Conservation (phyloP, 2,329 filamentous ascomycete genomes). For the Fusarium vanettenii region DNA sequence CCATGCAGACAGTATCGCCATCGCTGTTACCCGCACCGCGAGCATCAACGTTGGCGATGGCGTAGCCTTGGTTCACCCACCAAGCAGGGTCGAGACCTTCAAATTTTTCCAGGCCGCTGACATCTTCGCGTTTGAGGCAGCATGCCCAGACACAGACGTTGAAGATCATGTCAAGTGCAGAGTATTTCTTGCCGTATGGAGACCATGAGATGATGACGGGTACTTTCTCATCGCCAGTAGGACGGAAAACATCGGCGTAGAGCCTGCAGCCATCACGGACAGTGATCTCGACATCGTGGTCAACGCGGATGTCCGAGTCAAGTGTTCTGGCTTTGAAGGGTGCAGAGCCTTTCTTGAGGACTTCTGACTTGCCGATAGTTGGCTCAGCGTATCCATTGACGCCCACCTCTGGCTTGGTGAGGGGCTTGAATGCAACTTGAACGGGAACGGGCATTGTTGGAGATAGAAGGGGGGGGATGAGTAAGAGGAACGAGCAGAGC, state of each 20-base stretch:
- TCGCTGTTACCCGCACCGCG: slow-evolving; percentile 6
- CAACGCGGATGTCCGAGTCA: slow-evolving; percentile 36
- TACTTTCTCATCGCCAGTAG: background rate
- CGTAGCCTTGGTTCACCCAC: slow-evolving; percentile 15
- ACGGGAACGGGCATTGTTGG: slow-evolving; percentile 33
- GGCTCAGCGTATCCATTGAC: slow-evolving; percentile 36
- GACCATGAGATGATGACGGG: slow-evolving; percentile 37
- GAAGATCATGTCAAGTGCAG: slow-evolving; percentile 32
- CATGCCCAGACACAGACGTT: slow-evolving; percentile 33
- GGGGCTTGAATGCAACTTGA: slow-evolving; percentile 39
- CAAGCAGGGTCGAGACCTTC: slow-evolving; percentile 18
- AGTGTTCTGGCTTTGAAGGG: slow-evolving; percentile 33
- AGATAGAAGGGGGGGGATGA: background rate
- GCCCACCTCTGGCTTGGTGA: slow-evolving; percentile 33
- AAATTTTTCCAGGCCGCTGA: slow-evolving; percentile 24
- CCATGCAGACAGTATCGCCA: slow-evolving; percentile 22
- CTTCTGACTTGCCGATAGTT: slow-evolving; percentile 31
- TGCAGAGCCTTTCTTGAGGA: slow-evolving; percentile 30
- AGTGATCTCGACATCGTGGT: slow-evolving; percentile 37
- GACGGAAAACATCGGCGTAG: slow-evolving; percentile 29
- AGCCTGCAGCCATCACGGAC: slow-evolving; percentile 37
- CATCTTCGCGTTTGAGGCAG: slow-evolving; percentile 13
- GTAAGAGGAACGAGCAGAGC: no score
- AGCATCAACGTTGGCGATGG: slow-evolving; percentile 9
- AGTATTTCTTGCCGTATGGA: slow-evolving; percentile 38